Evolutionary conservation across 2,329 filamentous ascomycete species (phyloP).

Genomic region (Calonectria ilicicola): DNA sequence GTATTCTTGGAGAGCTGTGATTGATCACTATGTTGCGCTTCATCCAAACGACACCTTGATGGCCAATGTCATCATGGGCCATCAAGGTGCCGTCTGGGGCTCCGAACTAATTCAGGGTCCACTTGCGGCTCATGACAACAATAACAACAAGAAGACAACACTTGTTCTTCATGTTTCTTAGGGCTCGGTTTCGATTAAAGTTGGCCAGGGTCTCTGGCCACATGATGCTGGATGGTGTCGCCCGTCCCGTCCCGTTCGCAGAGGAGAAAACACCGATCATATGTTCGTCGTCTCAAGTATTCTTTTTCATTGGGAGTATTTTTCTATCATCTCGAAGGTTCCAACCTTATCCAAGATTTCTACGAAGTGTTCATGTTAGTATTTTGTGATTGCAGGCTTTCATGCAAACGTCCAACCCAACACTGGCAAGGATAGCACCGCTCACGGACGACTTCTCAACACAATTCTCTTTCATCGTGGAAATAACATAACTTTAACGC

Average conservation of each 20-base stretch:
- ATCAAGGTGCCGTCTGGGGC: conserved; percentile 19
- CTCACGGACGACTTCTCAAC: too few species aligned
- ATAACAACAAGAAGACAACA: not conserved
- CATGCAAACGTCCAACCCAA: too few species aligned
- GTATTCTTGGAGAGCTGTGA: not conserved
- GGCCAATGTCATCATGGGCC: conserved; percentile 19
- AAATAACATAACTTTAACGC: too few species aligned
- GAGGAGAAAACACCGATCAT: not conserved
- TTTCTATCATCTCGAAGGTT: too few species aligned
- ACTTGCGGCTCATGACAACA: conserved; percentile 1
- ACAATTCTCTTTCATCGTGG: too few species aligned
- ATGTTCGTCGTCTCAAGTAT: not conserved
- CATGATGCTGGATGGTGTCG: not conserved
- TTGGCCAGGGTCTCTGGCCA: not conserved
- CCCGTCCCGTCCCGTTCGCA: not conserved
- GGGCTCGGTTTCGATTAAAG: not conserved
- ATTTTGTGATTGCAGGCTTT: too few species aligned
- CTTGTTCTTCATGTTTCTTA: not conserved
- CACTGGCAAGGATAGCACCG: too few species aligned
- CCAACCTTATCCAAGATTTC: too few species aligned
- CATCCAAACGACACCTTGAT: conserved; percentile 20
- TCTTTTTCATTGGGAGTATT: not conserved
- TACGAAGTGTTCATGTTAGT: too few species aligned
- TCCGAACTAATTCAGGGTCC: not conserved
- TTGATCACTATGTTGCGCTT: not conserved